Base-by-base conservation (phyloP, 441 rosid species). In the Metrosideros polymorpha region DNA sequence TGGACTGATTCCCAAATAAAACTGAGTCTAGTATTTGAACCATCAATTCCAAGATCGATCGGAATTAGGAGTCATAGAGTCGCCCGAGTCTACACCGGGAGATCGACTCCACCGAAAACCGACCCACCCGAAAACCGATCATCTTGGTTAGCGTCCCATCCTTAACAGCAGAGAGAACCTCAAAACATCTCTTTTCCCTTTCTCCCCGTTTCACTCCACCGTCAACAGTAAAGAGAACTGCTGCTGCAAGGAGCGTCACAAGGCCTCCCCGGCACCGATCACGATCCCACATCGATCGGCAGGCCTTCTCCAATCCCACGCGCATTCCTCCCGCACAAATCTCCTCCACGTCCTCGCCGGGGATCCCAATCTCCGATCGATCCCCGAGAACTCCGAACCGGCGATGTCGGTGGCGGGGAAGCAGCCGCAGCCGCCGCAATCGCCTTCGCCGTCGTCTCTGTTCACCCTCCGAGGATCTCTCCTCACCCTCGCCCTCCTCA, bases 401-500 rank as follows among this genome's bases (percentile, higher is more conserved):
- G 53, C 82, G 15, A 86, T 86, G 82, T 82, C 87, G 51, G 87
- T 82, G 59, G 61, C 82, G 35, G 59, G 83, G 82, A n/a, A 50
- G 56, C 76, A 27, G 42, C 59, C 49, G 12, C 88, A 55, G 27
- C 85, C 45, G 54, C 63, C 86, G 42, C 79, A 29, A 22, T 45
- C 77, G 32, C 83, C 84, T 57, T 50, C 84, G 42, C 42, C 56
- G 32, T 25, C 66, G 83, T 49, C 84, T 52, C 63, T 94, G 84
- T 93, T 92, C 90, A 91, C 98, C 66, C 90, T 95, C 47, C 94
- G 92, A 90, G 91, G 93, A 77, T 94, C 94, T 55, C 92, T 97
- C 85, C 93, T 95, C 82, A 79, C 91, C 85, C 92, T 97, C 82
- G 93, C 98, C 25, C 53, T 91, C 87, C 87, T 97, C 30, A 94